Evolutionary conservation across 129 eudicot species (phyloP).

Genomic region (Lactuca sativa): DNA sequence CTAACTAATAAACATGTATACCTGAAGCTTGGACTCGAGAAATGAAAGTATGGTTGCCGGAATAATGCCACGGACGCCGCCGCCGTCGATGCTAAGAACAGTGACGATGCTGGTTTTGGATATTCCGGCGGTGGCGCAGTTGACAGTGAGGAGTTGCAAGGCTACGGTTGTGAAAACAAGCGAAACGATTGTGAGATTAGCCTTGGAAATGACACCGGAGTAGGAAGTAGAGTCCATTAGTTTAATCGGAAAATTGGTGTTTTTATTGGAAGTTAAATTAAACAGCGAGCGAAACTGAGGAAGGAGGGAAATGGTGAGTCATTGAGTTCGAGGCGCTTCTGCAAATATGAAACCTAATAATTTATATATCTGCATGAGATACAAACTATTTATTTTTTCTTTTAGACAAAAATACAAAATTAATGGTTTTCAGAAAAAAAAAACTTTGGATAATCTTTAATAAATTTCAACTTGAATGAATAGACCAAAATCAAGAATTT

Average conservation of each 20-base stretch:
- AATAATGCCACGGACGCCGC: conserved; percentile 73
- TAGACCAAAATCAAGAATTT: too few relatives aligned
- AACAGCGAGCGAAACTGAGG: background rate
- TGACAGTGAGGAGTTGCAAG: conserved; percentile 9
- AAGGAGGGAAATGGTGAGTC: conserved; percentile 20
- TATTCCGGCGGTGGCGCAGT: conserved; percentile 10
- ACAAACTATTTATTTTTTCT: background rate
- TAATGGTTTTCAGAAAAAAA: too few relatives aligned
- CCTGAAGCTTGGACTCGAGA: conserved; percentile 81
- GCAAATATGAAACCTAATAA: background rate
- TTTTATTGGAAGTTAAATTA: background rate
- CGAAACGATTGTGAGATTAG: conserved; percentile 18
- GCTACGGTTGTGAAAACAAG: conserved; percentile 13
- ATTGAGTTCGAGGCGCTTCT: conserved; percentile 6
- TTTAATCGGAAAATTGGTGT: background rate
- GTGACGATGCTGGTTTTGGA: conserved; percentile 46
- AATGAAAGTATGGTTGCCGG: conserved; percentile 63
- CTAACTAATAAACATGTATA: background rate
- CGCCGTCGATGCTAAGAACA: conserved; percentile 68
- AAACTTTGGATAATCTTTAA: too few relatives aligned
- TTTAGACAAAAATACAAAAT: too few relatives aligned
- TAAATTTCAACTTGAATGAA: too few relatives aligned
- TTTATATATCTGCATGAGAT: background rate
- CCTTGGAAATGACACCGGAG: background rate
- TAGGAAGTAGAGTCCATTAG: conserved; percentile 11